Percentiles rank a stretch among this genome's conserved stretches.
Evolutionary conservation across 768 basidiomycete species (phyloP).

Genomic region (Trametes cinnabarina): DNA sequence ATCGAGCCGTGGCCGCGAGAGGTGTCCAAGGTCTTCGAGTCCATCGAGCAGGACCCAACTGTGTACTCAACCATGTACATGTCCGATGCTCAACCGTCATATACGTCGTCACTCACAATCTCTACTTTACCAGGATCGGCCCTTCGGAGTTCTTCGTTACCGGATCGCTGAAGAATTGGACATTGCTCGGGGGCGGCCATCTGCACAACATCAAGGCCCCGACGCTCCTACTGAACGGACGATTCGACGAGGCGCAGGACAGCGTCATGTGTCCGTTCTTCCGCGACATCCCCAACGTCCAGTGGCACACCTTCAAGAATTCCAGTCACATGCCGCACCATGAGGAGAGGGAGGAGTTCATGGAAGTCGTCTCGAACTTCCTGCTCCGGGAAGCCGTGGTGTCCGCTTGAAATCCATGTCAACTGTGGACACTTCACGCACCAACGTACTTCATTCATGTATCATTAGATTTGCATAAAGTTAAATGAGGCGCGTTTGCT

Average conservation of each 20-base stretch:
- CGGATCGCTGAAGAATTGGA: conserved; percentile 34
- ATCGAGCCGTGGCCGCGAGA: conserved; percentile 32
- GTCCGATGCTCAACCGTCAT: background rate
- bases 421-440: no score
- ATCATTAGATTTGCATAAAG: no score
- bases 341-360: conserved; percentile 32
- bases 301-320: conserved; percentile 31
- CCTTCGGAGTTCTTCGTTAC: conserved; percentile 38
- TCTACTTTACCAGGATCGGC: conserved; percentile 18
- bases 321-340: conserved; percentile 31
- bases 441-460: no score
- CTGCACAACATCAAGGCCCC: conserved; percentile 27
- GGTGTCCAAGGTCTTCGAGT: conserved; percentile 22
- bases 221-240: conserved; percentile 31
- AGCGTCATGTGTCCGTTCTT: conserved; percentile 26
- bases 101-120: background rate
- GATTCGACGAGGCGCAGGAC: conserved; percentile 32
- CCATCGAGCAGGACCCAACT: conserved; percentile 35
- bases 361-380: conserved; percentile 34
- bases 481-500: no score
- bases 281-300: conserved; percentile 23
- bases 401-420: background rate
- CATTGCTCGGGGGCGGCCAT: conserved; percentile 21
- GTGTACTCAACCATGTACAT: conserved; percentile 37
- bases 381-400: background rate